Conservation (phyloP, 2,329 filamentous ascomycete species). For the Metarhizium sp. region DNA sequence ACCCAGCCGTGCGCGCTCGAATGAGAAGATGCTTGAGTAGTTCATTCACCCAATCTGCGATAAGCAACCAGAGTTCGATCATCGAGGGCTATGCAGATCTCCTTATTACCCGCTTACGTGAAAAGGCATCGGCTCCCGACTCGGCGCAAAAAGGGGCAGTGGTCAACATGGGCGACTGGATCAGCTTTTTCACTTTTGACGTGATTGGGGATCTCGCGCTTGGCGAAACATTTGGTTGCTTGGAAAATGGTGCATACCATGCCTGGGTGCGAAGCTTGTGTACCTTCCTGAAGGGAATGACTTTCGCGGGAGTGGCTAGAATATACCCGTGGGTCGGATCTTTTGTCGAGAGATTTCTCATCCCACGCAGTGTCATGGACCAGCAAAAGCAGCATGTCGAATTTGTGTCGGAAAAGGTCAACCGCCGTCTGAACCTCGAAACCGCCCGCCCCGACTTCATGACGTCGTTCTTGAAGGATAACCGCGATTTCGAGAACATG, state of each 20-base stretch:
- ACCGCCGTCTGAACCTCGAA: neutral
- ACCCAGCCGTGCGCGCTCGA: neutral
- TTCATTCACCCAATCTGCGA: neutral
- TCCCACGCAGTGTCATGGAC: neutral
- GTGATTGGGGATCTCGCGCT: conserved; percentile 17
- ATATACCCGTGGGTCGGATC: neutral
- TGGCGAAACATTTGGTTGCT: conserved; percentile 14
- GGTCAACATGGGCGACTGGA: conserved; percentile 13
- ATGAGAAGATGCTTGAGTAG: neutral
- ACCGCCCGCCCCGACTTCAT: neutral
- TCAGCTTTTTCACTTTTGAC: conserved; percentile 15
- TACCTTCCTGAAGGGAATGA: conserved; percentile 3
- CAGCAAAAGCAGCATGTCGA: neutral
- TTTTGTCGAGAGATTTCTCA: neutral
- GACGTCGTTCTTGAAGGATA: neutral
- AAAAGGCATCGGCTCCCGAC: neutral
- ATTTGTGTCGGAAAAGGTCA: neutral
- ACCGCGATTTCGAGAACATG: neutral
- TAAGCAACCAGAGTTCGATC: neutral
- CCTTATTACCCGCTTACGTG: neutral
- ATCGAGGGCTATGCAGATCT: neutral
- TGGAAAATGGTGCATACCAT: conserved; percentile 12
- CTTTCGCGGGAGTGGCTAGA: neutral
- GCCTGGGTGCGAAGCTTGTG: conserved; percentile 14
- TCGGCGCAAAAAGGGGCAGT: neutral